Evolutionary conservation across 345 rosid species (phyloP).

Genomic region (Diplotaxis tenuifolia): DNA sequence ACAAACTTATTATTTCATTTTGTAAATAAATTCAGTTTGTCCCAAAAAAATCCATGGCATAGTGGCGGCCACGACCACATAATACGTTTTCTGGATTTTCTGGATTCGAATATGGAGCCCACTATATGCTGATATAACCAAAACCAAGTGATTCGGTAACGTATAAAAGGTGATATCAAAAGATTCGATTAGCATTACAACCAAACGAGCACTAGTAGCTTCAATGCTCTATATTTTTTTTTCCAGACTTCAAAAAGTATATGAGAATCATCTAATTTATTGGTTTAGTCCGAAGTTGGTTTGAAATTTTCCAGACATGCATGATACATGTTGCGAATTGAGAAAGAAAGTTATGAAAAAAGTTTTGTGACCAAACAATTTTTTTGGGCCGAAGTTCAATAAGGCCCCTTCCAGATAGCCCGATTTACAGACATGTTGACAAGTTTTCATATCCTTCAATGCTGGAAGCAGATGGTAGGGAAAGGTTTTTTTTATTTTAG

Average conservation of each 20-base stretch:
- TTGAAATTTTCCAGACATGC: not conserved
- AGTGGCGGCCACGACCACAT: slow-evolving; percentile 24
- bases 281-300: not conserved
- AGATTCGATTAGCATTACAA: not conserved
- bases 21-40: not conserved
- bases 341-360: not conserved
- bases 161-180: not conserved
- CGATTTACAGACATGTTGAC: not conserved
- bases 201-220: not conserved
- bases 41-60: not conserved
- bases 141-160: slow-evolving; percentile 7
- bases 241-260: not conserved
- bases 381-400: not conserved
- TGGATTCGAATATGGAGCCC: slow-evolving; percentile 12
- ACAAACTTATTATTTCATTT: not conserved
- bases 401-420: slow-evolving; percentile 1
- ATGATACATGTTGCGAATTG: not conserved
- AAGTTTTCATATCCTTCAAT: not conserved
- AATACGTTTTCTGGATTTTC: not conserved
- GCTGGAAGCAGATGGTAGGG: not conserved
- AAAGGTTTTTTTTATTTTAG: not conserved
- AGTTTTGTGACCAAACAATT: not conserved
- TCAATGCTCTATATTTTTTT: not conserved
- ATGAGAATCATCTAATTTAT: not conserved
- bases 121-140: not conserved